phyloP scores from a whole-genome alignment of 2,329 filamentous ascomycete genomes.

The Exophiala sideris region DNA sequence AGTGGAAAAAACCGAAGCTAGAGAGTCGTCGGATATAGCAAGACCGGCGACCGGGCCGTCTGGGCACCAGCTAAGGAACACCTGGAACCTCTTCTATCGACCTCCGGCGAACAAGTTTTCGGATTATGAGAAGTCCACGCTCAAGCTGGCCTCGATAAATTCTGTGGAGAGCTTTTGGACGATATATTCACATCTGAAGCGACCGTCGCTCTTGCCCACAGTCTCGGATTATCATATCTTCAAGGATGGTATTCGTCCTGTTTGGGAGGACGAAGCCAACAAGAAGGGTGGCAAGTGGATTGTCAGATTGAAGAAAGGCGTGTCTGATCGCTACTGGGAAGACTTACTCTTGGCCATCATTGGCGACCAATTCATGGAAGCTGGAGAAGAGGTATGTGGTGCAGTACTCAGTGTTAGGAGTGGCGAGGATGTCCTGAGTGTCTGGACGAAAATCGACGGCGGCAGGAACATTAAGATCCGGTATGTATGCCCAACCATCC shows the following conservation, averaged over 20 bases:
- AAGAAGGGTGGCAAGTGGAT: conserved; percentile 97
- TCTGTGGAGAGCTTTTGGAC: conserved; percentile 89
- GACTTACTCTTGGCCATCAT: conserved; percentile 85
- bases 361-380: conserved; percentile 90
- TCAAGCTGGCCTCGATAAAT: conserved; percentile 75
- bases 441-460: conserved; percentile 94
- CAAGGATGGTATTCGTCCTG: conserved; percentile 89
- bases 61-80: conserved; percentile 69
- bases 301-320: conserved; percentile 92
- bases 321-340: conserved; percentile 96
- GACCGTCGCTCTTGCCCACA: conserved; percentile 79
- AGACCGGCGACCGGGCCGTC: conserved; percentile 34
- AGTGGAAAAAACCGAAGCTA: conserved; percentile 38
- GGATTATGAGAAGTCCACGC: conserved; percentile 95
- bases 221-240: conserved; percentile 98
- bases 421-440: conserved; percentile 93
- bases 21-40: conserved; percentile 32
- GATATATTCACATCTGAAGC: conserved; percentile 83
- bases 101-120: conserved; percentile 88
- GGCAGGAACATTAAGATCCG: conserved; percentile 94
- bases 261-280: conserved; percentile 98
- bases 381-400: conserved; percentile 89
- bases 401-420: conserved; percentile 91
- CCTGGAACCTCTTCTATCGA: conserved; percentile 96
- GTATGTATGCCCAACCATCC: conserved; percentile 49